Evolutionary conservation across 208 protist species (phyloP).

Genomic region (Acanthamoeba castellanii): DNA sequence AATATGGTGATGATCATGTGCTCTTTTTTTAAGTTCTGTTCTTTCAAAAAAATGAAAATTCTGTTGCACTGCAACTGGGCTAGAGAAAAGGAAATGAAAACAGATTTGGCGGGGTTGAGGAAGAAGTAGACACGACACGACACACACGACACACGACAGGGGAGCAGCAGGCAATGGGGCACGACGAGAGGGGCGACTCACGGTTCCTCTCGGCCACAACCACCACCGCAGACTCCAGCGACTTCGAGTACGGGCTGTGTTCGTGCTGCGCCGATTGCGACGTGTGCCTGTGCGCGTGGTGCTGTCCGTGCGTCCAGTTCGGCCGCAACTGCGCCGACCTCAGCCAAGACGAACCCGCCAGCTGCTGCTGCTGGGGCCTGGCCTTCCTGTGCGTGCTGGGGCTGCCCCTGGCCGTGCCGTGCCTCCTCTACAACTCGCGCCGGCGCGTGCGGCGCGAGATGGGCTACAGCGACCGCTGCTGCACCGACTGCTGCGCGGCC

Average conservation of each 20-base stretch:
- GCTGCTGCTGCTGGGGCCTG: not conserved
- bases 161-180: too few relatives aligned
- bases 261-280: not conserved
- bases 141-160: too few relatives aligned
- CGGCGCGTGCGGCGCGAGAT: not conserved
- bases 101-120: too few relatives aligned
- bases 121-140: too few relatives aligned
- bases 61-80: too few relatives aligned
- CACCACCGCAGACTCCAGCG: not conserved
- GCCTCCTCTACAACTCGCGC: not conserved
- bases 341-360: not conserved
- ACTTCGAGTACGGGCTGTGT: not conserved
- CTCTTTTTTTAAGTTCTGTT: too few relatives aligned
- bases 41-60: too few relatives aligned
- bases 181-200: too few relatives aligned
- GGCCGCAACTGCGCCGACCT: not conserved
- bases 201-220: not conserved
- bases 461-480: not conserved
- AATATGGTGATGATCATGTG: too few relatives aligned
- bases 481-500: not conserved
- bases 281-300: not conserved
- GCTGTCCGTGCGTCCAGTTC: conserved; percentile 11
- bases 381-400: not conserved
- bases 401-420: not conserved
- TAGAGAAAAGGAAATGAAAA: too few relatives aligned